Evolutionary conservation across 2,329 filamentous ascomycete species (phyloP).

Genomic region (Talaromyces sp.): DNA sequence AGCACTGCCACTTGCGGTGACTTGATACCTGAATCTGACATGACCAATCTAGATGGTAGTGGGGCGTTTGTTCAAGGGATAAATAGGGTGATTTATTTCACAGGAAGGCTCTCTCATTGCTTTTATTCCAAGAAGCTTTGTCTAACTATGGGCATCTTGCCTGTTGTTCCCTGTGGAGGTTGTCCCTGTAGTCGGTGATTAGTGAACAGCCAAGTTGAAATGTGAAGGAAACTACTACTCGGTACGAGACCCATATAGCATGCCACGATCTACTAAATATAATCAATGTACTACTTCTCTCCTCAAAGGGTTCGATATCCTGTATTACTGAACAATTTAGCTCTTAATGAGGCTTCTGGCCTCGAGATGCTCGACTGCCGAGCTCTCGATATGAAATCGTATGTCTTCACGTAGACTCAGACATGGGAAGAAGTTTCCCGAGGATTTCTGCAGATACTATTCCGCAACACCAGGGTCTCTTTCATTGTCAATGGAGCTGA

Average conservation of each 20-base stretch:
- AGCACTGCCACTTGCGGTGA: constrained; percentile 2
- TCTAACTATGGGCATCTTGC: not conserved
- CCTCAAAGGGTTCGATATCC: not conserved
- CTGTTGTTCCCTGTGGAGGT: not conserved
- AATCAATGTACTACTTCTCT: not conserved
- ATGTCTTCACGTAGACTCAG: not conserved
- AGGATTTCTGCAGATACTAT: not conserved
- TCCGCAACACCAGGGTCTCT: not conserved
- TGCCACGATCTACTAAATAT: not conserved
- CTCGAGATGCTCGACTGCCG: not conserved
- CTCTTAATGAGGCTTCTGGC: not conserved
- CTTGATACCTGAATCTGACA: constrained; percentile 1
- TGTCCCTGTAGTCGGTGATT: not conserved
- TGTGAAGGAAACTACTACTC: not conserved
- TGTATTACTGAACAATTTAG: constrained; percentile 3
- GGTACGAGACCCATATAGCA: not conserved
- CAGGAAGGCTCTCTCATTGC: too few relatives aligned
- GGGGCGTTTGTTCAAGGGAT: not conserved
- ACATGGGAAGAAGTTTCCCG: not conserved
- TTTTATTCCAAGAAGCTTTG: not conserved
- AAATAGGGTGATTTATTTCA: too few relatives aligned
- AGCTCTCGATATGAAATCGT: not conserved
- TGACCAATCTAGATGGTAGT: not conserved
- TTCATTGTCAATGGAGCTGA: not conserved
- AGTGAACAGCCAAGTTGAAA: not conserved